These are phyloP conservation scores for Penicillium goetzii DNA, from an alignment of 495 filamentous ascomycete genomes.

Conservation along the genomic window DNA sequence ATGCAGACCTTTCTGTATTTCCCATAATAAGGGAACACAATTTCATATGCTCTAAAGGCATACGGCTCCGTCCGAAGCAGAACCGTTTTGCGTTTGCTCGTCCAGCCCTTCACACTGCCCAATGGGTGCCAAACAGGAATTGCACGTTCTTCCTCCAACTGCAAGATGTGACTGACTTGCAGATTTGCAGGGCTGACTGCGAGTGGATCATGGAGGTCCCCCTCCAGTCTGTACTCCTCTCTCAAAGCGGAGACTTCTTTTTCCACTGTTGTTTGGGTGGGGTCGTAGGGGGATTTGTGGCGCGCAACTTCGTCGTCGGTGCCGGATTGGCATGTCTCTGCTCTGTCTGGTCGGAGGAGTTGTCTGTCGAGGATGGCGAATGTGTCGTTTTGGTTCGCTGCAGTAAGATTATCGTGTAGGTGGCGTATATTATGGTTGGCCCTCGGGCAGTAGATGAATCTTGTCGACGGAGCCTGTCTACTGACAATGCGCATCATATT, in stretches of 20 bases:
- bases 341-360: conserved; percentile 30
- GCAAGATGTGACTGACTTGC: conserved; percentile 30
- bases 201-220: conserved; percentile 31
- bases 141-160: conserved; percentile 21
- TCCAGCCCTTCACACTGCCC: conserved; percentile 33
- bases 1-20: conserved; percentile 14
- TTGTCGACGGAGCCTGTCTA: background rate
- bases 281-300: conserved; percentile 39
- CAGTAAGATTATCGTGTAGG: background rate
- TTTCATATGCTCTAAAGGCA: conserved; percentile 29
- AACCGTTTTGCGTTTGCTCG: conserved; percentile 28
- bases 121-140: conserved; percentile 19
- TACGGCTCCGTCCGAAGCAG: conserved; percentile 26
- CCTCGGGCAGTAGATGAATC: background rate
- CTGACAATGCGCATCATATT: background rate
- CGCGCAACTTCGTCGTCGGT: conserved; percentile 38
- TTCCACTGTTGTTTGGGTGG: conserved; percentile 27
- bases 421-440: background rate
- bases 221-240: conserved; percentile 33
- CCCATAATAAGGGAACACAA: conserved; percentile 23
- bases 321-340: conserved; percentile 35
- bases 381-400: conserved; percentile 28
- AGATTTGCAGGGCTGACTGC: conserved; percentile 35
- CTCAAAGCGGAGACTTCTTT: conserved; percentile 29
- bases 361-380: conserved; percentile 35